Percentiles rank a stretch among this genome's conserved stretches.
Conservation (phyloP, 1,139 yeast species). For the Debaryomycetaceae sp. region DNA sequence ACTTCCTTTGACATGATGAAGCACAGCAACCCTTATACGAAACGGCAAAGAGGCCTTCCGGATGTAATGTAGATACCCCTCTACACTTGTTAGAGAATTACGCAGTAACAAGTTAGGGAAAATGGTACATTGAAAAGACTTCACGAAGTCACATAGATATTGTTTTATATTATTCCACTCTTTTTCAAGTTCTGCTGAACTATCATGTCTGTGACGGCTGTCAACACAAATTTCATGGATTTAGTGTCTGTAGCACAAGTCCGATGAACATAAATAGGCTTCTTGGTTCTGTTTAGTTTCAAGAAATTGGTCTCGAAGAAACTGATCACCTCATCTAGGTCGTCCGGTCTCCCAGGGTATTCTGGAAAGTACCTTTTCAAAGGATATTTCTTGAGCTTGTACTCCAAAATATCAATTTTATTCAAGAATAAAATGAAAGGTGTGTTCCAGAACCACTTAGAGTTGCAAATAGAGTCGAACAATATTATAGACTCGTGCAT, state of each 20-base stretch:
- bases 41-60: too few species aligned
- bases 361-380: constrained; percentile 71
- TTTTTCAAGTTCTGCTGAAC: constrained; percentile 77
- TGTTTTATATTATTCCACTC: constrained; percentile 62
- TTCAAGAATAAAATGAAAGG: constrained; percentile 88
- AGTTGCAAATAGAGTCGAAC: constrained; percentile 82
- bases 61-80: too few species aligned
- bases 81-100: too few species aligned
- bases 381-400: constrained; percentile 64
- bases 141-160: neutral
- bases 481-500: constrained; percentile 87
- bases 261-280: constrained; percentile 83
- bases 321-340: constrained; percentile 61
- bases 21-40: neutral
- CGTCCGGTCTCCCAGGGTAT: constrained; percentile 57
- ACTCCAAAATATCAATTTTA: constrained; percentile 78
- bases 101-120: too few species aligned
- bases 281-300: constrained; percentile 58
- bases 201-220: constrained; percentile 90
- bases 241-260: constrained; percentile 95
- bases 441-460: constrained; percentile 79
- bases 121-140: too few species aligned
- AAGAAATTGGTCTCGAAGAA: constrained; percentile 67
- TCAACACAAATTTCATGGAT: constrained; percentile 82
- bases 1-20: constrained; percentile 1